A percentile compares a stretch with the other conserved stretches of the same genome.
Conservation (phyloP, 345 rosid genomes). For the Euphorbia tirucalli region DNA sequence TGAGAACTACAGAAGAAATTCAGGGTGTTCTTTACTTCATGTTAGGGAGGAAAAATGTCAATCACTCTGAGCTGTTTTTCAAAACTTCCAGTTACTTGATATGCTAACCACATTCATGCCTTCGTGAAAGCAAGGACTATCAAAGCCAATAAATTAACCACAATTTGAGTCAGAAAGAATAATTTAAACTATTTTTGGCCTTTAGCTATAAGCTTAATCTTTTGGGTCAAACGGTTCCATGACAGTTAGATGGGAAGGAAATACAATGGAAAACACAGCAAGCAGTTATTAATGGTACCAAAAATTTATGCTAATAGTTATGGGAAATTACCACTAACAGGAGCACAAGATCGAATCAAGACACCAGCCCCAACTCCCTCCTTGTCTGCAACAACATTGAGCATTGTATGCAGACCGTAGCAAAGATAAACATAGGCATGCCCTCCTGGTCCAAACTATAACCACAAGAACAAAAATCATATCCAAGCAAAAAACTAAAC, state of each 20-base stretch:
- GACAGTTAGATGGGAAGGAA: neutral
- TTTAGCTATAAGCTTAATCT: too few relatives aligned
- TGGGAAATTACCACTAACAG: conserved; percentile 56
- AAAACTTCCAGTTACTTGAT: neutral
- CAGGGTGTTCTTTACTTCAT: too few relatives aligned
- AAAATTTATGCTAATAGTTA: neutral
- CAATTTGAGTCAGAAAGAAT: too few relatives aligned
- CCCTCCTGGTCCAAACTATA: conserved; percentile 92
- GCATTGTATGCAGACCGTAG: conserved; percentile 90
- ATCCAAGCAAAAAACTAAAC: neutral
- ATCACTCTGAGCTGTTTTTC: neutral
- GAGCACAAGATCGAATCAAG: conserved; percentile 82
- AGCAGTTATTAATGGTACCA: too few relatives aligned
- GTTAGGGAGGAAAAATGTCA: neutral
- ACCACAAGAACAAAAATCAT: conserved; percentile 3
- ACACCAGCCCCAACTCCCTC: conserved; percentile 91
- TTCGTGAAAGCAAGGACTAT: too few relatives aligned
- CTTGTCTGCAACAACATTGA: conserved; percentile 89
- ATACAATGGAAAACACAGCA: too few relatives aligned
- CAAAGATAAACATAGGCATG: conserved; percentile 94
- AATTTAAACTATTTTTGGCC: too few relatives aligned
- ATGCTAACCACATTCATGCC: neutral
- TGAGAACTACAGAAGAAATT: neutral
- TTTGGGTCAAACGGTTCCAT: too few relatives aligned
- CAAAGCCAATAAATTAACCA: too few relatives aligned